Evolutionary conservation across 129 eudicot genomes (phyloP).

Genomic region (Flaveria sonorensis): DNA sequence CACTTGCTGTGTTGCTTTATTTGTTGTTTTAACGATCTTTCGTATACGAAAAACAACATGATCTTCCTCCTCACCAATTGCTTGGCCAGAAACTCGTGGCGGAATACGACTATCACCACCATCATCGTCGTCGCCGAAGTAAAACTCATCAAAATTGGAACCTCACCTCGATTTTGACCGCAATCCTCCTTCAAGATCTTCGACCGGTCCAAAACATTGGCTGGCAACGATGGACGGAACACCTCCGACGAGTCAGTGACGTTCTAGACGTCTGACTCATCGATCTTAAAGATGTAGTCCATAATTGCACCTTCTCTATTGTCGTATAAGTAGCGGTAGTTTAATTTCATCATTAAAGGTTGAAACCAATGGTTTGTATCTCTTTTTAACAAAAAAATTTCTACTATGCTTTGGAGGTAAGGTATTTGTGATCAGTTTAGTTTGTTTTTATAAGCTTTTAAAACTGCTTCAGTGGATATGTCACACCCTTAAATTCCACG

Average conservation of each 20-base stretch:
- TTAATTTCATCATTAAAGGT: constrained; percentile 53
- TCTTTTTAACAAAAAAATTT: too few relatives aligned
- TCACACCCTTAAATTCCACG: too few relatives aligned
- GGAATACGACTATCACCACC: constrained; percentile 24
- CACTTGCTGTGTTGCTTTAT: too few relatives aligned
- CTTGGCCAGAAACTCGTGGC: constrained; percentile 36
- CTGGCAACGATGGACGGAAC: constrained; percentile 63
- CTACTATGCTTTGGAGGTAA: constrained; percentile 24
- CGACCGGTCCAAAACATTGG: constrained; percentile 71
- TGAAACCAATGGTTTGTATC: not conserved
- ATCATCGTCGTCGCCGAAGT: not conserved
- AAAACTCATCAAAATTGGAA: constrained; percentile 25
- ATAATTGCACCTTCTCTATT: constrained; percentile 24
- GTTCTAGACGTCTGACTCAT: constrained; percentile 76
- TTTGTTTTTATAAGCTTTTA: constrained; percentile 47
- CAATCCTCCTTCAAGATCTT: constrained; percentile 63
- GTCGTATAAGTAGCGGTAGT: constrained; percentile 53
- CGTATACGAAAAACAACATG: constrained; percentile 59
- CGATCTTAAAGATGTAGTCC: constrained; percentile 57
- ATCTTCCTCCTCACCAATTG: constrained; percentile 24
- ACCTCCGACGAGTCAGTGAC: constrained; percentile 48
- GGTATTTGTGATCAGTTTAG: constrained; percentile 18
- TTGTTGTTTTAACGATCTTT: constrained; percentile 36
- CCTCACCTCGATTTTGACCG: constrained; percentile 45
- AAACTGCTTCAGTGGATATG: constrained; percentile 13